Percentiles rank a stretch among this genome's conserved stretches.
These are phyloP conservation scores for Thermothelomyces thermophilus DNA, from an alignment of 2,329 filamentous ascomycete species.

Conservation along the genomic window DNA sequence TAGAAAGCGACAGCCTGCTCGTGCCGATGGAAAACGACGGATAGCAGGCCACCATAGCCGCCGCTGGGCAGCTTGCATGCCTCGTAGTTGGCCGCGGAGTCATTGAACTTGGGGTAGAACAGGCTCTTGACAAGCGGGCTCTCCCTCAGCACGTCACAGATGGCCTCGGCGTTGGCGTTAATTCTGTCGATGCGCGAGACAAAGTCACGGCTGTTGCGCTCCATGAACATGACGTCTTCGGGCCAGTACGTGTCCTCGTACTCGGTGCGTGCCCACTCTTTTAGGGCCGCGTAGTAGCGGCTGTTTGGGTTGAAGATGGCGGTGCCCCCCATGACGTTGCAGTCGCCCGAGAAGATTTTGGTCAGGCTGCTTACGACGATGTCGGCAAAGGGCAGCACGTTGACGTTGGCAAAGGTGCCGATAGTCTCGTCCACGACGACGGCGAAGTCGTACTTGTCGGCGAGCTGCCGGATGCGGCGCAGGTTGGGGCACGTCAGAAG, in stretches of 20 bases:
- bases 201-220: constrained; percentile 94
- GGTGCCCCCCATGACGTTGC: constrained; percentile 95
- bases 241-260: constrained; percentile 92
- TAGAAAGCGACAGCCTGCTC: constrained; percentile 74
- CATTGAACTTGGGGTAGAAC: constrained; percentile 78
- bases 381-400: constrained; percentile 83
- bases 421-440: constrained; percentile 95
- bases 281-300: constrained; percentile 65
- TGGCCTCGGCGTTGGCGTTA: constrained; percentile 76
- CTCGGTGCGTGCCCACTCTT: constrained; percentile 53
- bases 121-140: constrained; percentile 64
- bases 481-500: constrained; percentile 81
- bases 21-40: constrained; percentile 67
- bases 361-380: constrained; percentile 91
- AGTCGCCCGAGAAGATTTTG: constrained; percentile 95
- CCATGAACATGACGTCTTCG: constrained; percentile 90
- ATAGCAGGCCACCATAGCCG: constrained; percentile 86
- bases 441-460: constrained; percentile 78
- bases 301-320: constrained; percentile 57
- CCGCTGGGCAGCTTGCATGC: constrained; percentile 64
- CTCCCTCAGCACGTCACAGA: constrained; percentile 63
- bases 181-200: constrained; percentile 73
- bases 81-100: constrained; percentile 69
- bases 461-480: constrained; percentile 68
- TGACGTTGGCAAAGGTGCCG: constrained; percentile 92